A percentile compares a stretch with the other conserved stretches of the same genome.
These are phyloP conservation scores for Ensete glaucum DNA, from an alignment of 176 grass and related monocot genomes.

Conservation along the genomic window DNA sequence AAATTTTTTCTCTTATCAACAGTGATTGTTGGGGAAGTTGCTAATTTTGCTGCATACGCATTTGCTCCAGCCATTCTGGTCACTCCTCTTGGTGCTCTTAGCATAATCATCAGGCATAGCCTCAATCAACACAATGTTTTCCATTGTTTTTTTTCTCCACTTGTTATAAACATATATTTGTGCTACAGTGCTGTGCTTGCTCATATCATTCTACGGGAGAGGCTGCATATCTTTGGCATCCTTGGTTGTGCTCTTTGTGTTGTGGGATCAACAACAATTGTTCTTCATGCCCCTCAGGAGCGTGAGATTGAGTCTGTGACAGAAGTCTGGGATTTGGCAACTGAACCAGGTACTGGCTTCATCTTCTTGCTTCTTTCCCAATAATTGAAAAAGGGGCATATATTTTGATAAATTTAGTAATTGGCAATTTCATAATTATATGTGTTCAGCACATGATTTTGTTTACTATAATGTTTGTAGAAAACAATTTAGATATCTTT, in stretches of 20 bases:
- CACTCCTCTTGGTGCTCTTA: constrained; percentile 83
- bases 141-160: background rate
- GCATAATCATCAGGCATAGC: constrained; percentile 75
- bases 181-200: constrained; percentile 55
- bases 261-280: constrained; percentile 74
- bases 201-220: constrained; percentile 61
- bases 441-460: background rate
- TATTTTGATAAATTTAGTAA: constrained; percentile 1
- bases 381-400: background rate
- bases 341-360: constrained; percentile 56
- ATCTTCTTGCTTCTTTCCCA: constrained; percentile 11
- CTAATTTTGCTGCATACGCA: constrained; percentile 85
- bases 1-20: constrained; percentile 1
- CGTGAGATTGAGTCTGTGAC: constrained; percentile 63
- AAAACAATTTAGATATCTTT: constrained; percentile 3
- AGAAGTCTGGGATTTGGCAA: constrained; percentile 79
- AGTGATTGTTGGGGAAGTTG: constrained; percentile 89
- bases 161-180: constrained; percentile 1
- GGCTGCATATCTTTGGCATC: constrained; percentile 66
- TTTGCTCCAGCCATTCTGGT: constrained; percentile 85
- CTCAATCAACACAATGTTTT: background rate
- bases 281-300: constrained; percentile 80
- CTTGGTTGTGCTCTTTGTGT: constrained; percentile 75
- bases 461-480: background rate
- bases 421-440: background rate